Evolutionary conservation across 2,329 filamentous ascomycete species (phyloP), one percentile per base, ranked within the genome.

Genomic region (Talaromyces sp.): DNA sequence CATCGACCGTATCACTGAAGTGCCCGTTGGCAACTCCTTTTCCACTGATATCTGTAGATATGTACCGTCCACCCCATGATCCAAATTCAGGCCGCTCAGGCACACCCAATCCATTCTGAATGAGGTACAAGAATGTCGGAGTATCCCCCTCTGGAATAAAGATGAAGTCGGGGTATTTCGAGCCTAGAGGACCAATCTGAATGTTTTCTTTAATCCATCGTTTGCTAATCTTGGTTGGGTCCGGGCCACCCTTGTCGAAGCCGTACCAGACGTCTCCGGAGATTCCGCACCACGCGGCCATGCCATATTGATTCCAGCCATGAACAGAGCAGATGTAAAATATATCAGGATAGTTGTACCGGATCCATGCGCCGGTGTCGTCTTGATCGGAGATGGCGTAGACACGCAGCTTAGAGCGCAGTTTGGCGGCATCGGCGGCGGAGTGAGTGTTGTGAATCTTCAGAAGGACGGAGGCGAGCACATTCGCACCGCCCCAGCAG

Each of bases 351-450:
- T 80, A 86, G 2, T 75, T 77, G 52, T 74, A 70, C 17, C 84
- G 79, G 38, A 86, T 81, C 83, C 83, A 86, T 0, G 77, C 70
- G 0, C 82, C 83, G 0, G 81, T 80, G 62, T 86, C 80, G 62
- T 86, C 84, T 64, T 86, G 84, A 63, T 86, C 84, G 7, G 82
- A 84, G 58, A 86, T 85, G 38, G 83, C 72, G 67, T 84, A 84
- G 9, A 84, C 75, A 13, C 81, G 73, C 3, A 84, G 67, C 63
- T 78, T 80, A 3, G 70, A 64, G 2, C 75, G 69, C 24, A 84
- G 71, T 0, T 59, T 61, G 0, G 71, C 68, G 1, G 76, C 69
- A 0, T 80, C 75, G 0, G 63, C 46, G 14, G 66, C 61, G 9
- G 49, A 54, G 13, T 26, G 49, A 14, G 57, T 54, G 4, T 24